These are phyloP conservation scores for Hyaloscypha finlandica DNA, from an alignment of 495 filamentous ascomycete genomes.

Conservation along the genomic window DNA sequence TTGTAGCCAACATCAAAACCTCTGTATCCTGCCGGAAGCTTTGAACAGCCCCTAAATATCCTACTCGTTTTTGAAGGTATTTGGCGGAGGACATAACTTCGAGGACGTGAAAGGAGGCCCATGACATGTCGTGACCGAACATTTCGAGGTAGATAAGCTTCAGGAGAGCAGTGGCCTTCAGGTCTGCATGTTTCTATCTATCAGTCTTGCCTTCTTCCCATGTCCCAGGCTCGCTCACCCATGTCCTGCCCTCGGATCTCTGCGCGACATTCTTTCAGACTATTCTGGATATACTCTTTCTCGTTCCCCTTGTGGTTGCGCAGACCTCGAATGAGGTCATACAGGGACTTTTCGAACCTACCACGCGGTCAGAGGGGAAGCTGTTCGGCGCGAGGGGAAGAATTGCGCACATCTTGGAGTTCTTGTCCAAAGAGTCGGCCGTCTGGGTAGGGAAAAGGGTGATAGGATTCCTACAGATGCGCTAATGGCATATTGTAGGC, in stretches of 20 bases:
- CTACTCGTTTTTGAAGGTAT: slow-evolving; percentile 91
- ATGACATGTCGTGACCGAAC: slow-evolving; percentile 99
- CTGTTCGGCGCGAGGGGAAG: no score
- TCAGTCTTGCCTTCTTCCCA: slow-evolving; percentile 19
- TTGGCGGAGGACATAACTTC: slow-evolving; percentile 97
- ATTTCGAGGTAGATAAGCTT: slow-evolving; percentile 98
- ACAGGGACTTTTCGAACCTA: slow-evolving; percentile 98
- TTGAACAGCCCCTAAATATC: slow-evolving; percentile 95
- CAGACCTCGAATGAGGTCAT: slow-evolving; percentile 96
- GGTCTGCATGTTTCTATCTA: slow-evolving; percentile 58
- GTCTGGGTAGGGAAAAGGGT: not conserved
- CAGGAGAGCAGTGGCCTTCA: slow-evolving; percentile 92
- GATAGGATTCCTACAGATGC: not conserved
- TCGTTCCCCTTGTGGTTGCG: slow-evolving; percentile 92
- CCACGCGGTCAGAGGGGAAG: not conserved
- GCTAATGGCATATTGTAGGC: slow-evolving; percentile 3
- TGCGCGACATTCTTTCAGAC: slow-evolving; percentile 87
- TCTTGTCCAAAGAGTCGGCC: not conserved
- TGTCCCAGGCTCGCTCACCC: slow-evolving; percentile 51
- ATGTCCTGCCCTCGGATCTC: slow-evolving; percentile 91
- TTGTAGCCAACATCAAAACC: slow-evolving; percentile 96
- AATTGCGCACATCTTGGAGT: slow-evolving; percentile 21
- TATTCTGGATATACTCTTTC: slow-evolving; percentile 88
- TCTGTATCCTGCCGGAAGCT: slow-evolving; percentile 95
- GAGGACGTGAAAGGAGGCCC: slow-evolving; percentile 96